Evolutionary conservation across 495 filamentous ascomycete genomes (phyloP).

Genomic region (Lichina pygmaea): DNA sequence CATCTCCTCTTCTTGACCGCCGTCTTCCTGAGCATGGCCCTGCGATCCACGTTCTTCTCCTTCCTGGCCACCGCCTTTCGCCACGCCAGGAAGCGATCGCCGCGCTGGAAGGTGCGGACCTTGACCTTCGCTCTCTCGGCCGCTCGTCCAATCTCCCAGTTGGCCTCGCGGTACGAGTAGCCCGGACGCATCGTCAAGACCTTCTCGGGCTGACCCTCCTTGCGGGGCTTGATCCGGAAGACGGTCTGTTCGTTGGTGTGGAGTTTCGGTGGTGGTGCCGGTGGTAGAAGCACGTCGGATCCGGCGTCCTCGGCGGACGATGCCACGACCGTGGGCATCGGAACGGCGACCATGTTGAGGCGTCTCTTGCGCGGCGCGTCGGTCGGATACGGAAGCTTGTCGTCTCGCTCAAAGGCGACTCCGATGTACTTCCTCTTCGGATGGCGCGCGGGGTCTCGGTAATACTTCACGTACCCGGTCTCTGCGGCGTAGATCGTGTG

Average conservation of each 20-base stretch:
- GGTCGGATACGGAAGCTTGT: slow-evolving; percentile 42
- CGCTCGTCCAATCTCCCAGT: slow-evolving; percentile 49
- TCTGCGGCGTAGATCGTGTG: slow-evolving; percentile 80
- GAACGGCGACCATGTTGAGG: slow-evolving; percentile 19
- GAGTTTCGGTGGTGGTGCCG: neutral
- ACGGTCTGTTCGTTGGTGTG: neutral
- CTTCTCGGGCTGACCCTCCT: slow-evolving; percentile 3
- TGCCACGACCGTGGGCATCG: slow-evolving; percentile 8
- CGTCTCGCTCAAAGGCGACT: slow-evolving; percentile 51
- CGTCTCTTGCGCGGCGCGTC: slow-evolving; percentile 40
- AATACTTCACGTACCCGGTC: slow-evolving; percentile 84
- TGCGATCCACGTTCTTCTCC: slow-evolving; percentile 1
- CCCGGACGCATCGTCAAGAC: slow-evolving; percentile 28
- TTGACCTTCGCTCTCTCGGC: slow-evolving; percentile 2
- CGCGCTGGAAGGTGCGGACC: slow-evolving; percentile 1
- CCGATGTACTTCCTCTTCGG: slow-evolving; percentile 79
- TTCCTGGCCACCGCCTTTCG: slow-evolving; percentile 2
- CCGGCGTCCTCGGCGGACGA: slow-evolving; percentile 2
- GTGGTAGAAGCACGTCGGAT: neutral
- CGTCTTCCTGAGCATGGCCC: neutral
- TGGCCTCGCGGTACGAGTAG: slow-evolving; percentile 61
- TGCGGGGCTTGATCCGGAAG: neutral
- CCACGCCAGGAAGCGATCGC: slow-evolving; percentile 3
- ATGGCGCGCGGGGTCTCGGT: slow-evolving; percentile 55
- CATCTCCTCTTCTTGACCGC: too few relatives aligned